Evolutionary conservation across 495 filamentous ascomycete species (phyloP), one percentile per base, ranked within the genome.

Genomic region (Geopyxis carbonaria): DNA sequence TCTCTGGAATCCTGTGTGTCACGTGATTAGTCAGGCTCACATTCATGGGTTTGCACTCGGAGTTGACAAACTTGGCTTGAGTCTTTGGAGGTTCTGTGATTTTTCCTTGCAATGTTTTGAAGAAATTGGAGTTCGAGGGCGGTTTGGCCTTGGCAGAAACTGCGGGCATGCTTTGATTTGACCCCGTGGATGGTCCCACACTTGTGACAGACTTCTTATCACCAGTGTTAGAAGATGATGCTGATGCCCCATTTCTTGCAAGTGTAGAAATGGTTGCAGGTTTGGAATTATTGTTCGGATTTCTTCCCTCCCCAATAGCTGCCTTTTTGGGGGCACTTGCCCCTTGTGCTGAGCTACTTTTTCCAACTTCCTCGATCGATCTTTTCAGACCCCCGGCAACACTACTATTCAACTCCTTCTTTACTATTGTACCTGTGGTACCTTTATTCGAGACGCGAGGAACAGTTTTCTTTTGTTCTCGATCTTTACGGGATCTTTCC

Each of bases 201-300:
- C 49, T 53, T 53, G 51, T 13, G 34, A 42, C 46, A 51, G 53
- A 45, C 53, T 54, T 54, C 45, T 53, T 53, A 34, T 54, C 51
- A 41, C 38, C 38, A 33, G 23, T n/a, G 22, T 15, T 41, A 34
- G 44, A 28, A 20, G 42, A 13, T 18, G 43, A 29, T 32, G 49
- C 29, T 37, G 43, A 33, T 36, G 31, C 11, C 6, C 50, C 49
- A 45, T 43, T 54, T 53, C 44, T 54, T 41, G 45, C 41, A 39
- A 45, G 40, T 39, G 42, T 31, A 38, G 38, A 21, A 44, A 49
- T 41, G 34, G 40, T 25, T 31, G 39, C 41, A 42, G 50, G 24
- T 46, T 53, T 54, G 34, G 50, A 49, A 48, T 37, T 45, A 43
- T 42, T 31, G 33, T 32, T 36, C 40, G 51, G 41, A 46, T 38